A percentile compares a stretch with the other conserved stretches of the same genome.
Conservation (phyloP, 768 basidiomycete genomes). For the Mrakia frigida region DNA sequence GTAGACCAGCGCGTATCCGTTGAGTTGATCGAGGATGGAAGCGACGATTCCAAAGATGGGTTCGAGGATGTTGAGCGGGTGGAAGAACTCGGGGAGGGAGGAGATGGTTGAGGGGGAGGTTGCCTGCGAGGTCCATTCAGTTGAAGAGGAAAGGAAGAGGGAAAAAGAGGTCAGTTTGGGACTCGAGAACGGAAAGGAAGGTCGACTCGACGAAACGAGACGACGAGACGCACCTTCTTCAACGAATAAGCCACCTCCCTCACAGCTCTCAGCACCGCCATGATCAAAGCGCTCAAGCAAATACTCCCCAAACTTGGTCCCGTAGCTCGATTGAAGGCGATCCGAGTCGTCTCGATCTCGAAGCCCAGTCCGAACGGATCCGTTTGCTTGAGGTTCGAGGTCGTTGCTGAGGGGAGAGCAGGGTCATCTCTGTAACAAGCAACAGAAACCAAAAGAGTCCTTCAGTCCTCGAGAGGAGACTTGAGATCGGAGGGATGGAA, state of each 20-base stretch:
- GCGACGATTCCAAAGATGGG: constrained; percentile 45
- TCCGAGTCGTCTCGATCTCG: constrained; percentile 60
- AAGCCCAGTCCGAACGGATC: constrained; percentile 30
- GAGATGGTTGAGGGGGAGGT: constrained; percentile 33
- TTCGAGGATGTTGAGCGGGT: constrained; percentile 34
- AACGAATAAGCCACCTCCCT: not conserved
- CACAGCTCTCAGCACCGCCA: constrained; percentile 57
- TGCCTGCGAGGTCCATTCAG: constrained; percentile 22
- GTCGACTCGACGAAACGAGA: not conserved
- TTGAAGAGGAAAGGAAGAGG: not conserved
- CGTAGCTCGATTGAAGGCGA: constrained; percentile 69
- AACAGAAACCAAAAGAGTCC: not conserved
- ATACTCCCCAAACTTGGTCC: constrained; percentile 78
- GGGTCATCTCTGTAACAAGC: constrained; percentile 34
- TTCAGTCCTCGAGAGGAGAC: too few relatives aligned
- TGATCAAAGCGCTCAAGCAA: constrained; percentile 66
- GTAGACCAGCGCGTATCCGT: constrained; percentile 65
- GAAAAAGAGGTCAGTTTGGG: not conserved
- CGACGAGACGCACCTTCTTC: constrained; percentile 1
- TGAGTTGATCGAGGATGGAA: constrained; percentile 51
- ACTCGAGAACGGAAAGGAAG: not conserved
- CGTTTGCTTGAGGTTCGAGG: constrained; percentile 12
- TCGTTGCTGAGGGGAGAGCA: constrained; percentile 33
- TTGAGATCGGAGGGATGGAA: too few relatives aligned
- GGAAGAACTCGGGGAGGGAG: constrained; percentile 18